Evolutionary conservation across 116 monocot genomes (phyloP), one percentile per base, ranked within the genome.

Genomic region (Iris pallida): DNA sequence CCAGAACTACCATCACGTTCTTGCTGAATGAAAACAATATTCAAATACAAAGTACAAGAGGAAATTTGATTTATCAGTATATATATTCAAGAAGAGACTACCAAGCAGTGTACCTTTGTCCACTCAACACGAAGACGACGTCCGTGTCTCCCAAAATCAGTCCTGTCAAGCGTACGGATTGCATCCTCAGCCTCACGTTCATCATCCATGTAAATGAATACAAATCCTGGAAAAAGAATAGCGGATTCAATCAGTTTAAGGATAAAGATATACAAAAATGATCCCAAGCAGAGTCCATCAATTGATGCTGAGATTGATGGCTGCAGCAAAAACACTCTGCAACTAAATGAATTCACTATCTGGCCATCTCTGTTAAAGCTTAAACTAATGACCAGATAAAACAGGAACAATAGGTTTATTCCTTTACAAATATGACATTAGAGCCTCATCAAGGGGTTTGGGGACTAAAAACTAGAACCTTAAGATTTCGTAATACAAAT

Each of bases 151-250:
- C 96, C 96, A 83, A 92, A 96, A 59, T 92, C 89, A 55, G 64
- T 75, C 71, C 96, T 59, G 45, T 96, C 96, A 80, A 96, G 82
- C 64, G 76, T 82, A 42, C 78, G 86, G 44, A 96, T 89, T 59
- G 96, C 92, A 85, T 92, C 89, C 71, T 92, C 96, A 41, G 92
- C 96, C 79, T 96, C 96, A 40, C 92, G 78, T 64, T 92, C 96
- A 79, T 96, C 96, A 62, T 96, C 92, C 96, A 96, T 96, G 82
- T 96, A 96, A 45, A 96, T 71, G 65, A 96, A 96, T 20, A 92
- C 96, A 85, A 96, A 96, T 13, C 96, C 96, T 96, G 72, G 30
- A 49, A 60, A 63, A 42, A 46, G 43, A 53, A 52, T 45, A 57
- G 48, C 13, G 11, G 11, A 66, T 45, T 66, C 16, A 74, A 16